Base-by-base conservation (phyloP, 139 green algal genomes). In the Volvox africanus region DNA sequence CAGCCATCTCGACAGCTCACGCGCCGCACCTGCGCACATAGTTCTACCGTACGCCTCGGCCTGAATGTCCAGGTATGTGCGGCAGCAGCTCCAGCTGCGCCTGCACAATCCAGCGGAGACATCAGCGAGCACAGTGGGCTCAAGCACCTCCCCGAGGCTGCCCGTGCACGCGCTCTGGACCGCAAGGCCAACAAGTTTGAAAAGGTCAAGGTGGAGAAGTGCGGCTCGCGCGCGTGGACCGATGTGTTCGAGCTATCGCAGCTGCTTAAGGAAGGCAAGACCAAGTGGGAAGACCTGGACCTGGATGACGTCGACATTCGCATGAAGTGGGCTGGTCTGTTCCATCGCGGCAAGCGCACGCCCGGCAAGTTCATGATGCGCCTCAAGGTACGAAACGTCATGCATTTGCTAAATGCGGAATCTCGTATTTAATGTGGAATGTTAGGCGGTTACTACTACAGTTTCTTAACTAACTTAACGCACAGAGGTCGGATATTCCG, bases 351-450 rank as follows among this genome's bases (percentile, higher is more conserved):
- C 76, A 99, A 99, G 95, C 94, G 95, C 69, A 96, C 97, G 1
- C 97, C 97, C 14, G 96, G 97, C 26, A 96, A 95, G 65, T 99
- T 99, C 95, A 99, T 99, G 98, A 99, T 99, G 97, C 96, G 98
- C 37, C 94, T 99, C 73, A 99, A 98, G 95, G 95, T 97, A 81
- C 44, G 44, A 55, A 14, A 55, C 44, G 44, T 9, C 44, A 55
- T 55, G 44, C 44, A 55, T n/a, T n/a, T 55, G 44, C 44, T 55
- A 55, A 5, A 55, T 55, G 44, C 44, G 44, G 44, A 55, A 55
- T 55, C 44, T 55, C 9, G 44, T n/a, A n/a, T 55, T 55, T 5
- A 55, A 55, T 55, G 44, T 5, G 44, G 44, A 55, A 55, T 55
- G 44, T 55, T n/a, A n/a, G n/a, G n/a, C n/a, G n/a, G n/a, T n/a